Evolutionary conservation across 2,329 filamentous ascomycete species (phyloP).

Genomic region (Seiridium cupressi): DNA sequence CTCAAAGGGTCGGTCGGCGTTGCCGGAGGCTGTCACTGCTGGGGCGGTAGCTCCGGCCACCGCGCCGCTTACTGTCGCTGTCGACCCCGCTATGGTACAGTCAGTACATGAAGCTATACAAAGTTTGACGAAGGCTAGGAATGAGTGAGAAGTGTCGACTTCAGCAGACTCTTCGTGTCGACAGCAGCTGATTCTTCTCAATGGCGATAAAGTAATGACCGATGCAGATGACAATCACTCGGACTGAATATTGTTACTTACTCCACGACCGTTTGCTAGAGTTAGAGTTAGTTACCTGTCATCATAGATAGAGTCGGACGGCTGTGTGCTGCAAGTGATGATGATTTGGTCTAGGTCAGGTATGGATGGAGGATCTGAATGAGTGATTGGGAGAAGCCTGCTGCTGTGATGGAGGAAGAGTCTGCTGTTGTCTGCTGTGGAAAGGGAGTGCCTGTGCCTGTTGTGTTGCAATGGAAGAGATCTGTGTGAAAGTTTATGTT

Average conservation of each 20-base stretch:
- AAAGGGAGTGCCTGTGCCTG: not conserved
- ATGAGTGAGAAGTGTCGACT: not conserved
- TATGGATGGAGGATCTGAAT: not conserved
- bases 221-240: not conserved
- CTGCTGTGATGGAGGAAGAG: conserved; percentile 6
- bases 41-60: conserved; percentile 54
- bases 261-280: conserved; percentile 2
- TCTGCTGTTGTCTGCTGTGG: conserved; percentile 5
- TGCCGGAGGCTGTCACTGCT: conserved; percentile 44
- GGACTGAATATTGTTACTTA: not conserved
- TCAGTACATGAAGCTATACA: not conserved
- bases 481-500: not conserved
- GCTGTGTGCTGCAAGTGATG: conserved; percentile 1
- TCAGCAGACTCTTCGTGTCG: conserved; percentile 2
- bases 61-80: conserved; percentile 20
- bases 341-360: not conserved
- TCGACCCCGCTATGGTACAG: conserved; percentile 1
- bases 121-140: not conserved
- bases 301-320: not conserved
- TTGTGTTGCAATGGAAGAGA: not conserved
- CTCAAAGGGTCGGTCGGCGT: conserved; percentile 49
- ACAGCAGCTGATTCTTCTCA: not conserved
- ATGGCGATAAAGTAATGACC: not conserved
- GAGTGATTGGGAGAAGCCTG: conserved; percentile 1
- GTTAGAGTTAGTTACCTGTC: conserved; percentile 1